Evolutionary conservation across 306 rosid genomes (phyloP).

Genomic region (Canavalia ensiformis): DNA sequence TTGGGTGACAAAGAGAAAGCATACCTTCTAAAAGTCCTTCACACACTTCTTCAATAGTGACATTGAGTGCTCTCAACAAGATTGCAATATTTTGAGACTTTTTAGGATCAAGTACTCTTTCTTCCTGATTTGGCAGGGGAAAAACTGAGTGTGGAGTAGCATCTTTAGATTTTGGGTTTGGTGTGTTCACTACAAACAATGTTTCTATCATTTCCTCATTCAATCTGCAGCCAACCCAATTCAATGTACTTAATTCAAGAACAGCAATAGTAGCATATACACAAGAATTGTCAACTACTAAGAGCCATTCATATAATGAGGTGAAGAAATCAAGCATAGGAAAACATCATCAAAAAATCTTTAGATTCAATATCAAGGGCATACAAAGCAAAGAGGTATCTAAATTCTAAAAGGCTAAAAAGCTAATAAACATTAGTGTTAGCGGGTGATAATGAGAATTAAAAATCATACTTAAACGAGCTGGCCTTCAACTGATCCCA

Average conservation of each 20-base stretch:
- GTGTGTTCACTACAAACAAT: constrained; percentile 70
- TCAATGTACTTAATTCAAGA: constrained; percentile 46
- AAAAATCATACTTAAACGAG: constrained; percentile 77
- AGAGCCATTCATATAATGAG: not conserved
- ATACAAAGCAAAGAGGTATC: constrained; percentile 14
- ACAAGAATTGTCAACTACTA: not conserved
- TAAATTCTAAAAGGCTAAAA: constrained; percentile 2
- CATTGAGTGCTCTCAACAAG: constrained; percentile 84
- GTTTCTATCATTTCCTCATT: constrained; percentile 96
- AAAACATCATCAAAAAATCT: constrained; percentile 3
- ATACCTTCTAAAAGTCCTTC: constrained; percentile 90
- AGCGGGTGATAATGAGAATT: not conserved
- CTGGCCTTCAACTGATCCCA: constrained; percentile 95
- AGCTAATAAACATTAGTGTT: not conserved
- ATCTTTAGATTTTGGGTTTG: constrained; percentile 59
- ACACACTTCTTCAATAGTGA: constrained; percentile 89
- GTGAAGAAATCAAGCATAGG: not conserved
- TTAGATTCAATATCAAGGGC: not conserved
- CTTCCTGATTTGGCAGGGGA: constrained; percentile 63
- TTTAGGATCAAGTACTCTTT: constrained; percentile 87
- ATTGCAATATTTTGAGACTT: constrained; percentile 97
- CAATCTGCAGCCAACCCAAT: constrained; percentile 69
- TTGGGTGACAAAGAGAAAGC: constrained; percentile 18
- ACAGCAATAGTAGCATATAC: constrained; percentile 20
- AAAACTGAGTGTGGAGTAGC: constrained; percentile 55